Evolutionary conservation across 495 filamentous ascomycete species (phyloP), one percentile per base, ranked within the genome.

Genomic region (Platismatia glauca): DNA sequence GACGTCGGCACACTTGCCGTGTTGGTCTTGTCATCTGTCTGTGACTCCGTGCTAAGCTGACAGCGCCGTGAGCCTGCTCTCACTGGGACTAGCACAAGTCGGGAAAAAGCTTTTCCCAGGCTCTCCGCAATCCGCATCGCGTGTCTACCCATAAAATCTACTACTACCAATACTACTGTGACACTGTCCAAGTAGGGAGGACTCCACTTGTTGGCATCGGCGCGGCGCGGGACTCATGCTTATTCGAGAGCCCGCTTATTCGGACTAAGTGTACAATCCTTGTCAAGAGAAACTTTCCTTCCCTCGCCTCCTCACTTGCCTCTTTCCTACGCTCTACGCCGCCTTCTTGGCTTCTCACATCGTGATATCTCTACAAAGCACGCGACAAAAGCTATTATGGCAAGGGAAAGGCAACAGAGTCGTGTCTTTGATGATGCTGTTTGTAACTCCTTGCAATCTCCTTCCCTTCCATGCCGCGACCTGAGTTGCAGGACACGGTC

Each of bases 11-110:
- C 29, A 53, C 16, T 53, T 53, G 29, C 50, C 50, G 29, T 4
- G 50, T 53, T 27, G 6, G 48, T 52, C 48, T 31, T 33, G 20
- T 48, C n/a, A n/a, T n/a, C n/a, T n/a, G n/a, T n/a, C n/a, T n/a
- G n/a, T n/a, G n/a, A n/a, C n/a, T n/a, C 50, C n/a, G 27, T 33
- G 16, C 50, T 53, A 33, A 53, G 50, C 50, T 33, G 50, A 53
- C 50, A 29, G 50, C 7, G 27, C 13, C 29, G 3, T 33, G 15
- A 3, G 1, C 0, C 7, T 5, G n/a, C n/a, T n/a, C n/a, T n/a
- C n/a, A n/a, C n/a, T 8, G 33, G 29, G 50, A 16, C 9, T 53
- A 53, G 50, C 50, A 12, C 1, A 13, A 4, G 35, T 24, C 12
- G 44, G 22, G 22, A 1, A 27, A 50, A 18, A 12, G n/a, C n/a